Percentiles rank a stretch among this genome's conserved stretches.
Evolutionary conservation across 345 rosid genomes (phyloP).

Genomic region (Eucalyptus tenuipes): DNA sequence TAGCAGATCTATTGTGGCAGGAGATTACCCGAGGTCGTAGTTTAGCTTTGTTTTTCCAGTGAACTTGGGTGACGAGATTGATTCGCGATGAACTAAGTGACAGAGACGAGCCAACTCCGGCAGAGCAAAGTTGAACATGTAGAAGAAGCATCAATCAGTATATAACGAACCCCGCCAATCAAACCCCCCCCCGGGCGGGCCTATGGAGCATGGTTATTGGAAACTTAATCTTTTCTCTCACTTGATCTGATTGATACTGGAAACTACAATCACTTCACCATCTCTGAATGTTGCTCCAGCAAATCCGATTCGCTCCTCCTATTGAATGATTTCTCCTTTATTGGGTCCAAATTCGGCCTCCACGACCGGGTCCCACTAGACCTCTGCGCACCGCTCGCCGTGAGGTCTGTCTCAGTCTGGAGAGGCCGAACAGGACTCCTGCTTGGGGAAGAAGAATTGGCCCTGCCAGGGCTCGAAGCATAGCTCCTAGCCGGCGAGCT

Average conservation of each 20-base stretch:
- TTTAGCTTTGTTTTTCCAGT: background rate
- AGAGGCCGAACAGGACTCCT: background rate
- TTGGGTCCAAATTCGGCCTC: slow-evolving; percentile 1
- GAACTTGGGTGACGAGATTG: background rate
- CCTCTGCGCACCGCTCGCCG: background rate
- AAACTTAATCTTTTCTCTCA: background rate
- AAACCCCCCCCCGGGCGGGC: background rate
- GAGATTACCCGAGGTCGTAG: background rate
- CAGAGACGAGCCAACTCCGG: background rate
- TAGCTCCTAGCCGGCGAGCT: background rate
- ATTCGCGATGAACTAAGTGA: background rate
- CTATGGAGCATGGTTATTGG: background rate
- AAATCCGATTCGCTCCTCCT: slow-evolving; percentile 1
- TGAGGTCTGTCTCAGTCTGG: background rate
- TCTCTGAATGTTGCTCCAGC: background rate
- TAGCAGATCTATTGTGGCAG: background rate
- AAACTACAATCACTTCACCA: background rate
- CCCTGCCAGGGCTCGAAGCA: background rate
- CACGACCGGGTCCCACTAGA: background rate
- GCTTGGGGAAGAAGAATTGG: background rate
- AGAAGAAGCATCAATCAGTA: background rate
- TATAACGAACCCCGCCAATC: background rate
- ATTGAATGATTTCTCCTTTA: slow-evolving; percentile 1
- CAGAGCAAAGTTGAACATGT: background rate
- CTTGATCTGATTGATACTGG: background rate